These are phyloP conservation scores for Steccherinum ochraceum DNA, from an alignment of 768 basidiomycete genomes.

Conservation along the genomic window DNA sequence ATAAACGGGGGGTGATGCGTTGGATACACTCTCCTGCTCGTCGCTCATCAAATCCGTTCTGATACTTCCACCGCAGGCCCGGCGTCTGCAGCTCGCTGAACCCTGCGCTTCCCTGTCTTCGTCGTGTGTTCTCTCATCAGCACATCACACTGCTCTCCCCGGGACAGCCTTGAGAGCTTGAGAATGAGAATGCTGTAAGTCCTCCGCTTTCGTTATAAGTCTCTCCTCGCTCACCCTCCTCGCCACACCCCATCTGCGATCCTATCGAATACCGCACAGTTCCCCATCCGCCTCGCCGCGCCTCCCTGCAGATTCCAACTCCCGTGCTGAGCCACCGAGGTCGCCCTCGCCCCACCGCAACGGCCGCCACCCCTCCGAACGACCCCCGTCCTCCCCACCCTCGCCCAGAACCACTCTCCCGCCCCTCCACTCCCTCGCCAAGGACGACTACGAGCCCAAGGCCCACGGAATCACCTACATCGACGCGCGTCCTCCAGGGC, in stretches of 20 bases:
- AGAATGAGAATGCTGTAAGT: constrained; percentile 18
- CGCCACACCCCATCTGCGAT: too few relatives aligned
- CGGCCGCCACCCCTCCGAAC: not conserved
- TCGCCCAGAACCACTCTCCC: not conserved
- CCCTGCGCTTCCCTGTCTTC: constrained; percentile 10
- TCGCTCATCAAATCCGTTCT: too few relatives aligned
- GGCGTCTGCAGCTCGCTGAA: too few relatives aligned
- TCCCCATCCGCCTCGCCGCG: too few relatives aligned
- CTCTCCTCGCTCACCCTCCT: constrained; percentile 9
- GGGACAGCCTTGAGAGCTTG: constrained; percentile 23
- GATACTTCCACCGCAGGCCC: too few relatives aligned
- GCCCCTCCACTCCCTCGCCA: not conserved
- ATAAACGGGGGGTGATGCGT: too few relatives aligned
- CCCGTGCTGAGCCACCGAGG: too few relatives aligned
- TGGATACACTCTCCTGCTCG: too few relatives aligned
- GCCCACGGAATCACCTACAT: too few relatives aligned
- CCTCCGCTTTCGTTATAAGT: constrained; percentile 17
- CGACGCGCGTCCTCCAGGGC: too few relatives aligned
- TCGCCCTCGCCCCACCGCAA: not conserved
- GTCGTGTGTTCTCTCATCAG: constrained; percentile 17
- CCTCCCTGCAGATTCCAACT: too few relatives aligned
- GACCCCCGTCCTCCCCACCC: not conserved
- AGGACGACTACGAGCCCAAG: not conserved
- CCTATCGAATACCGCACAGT: too few relatives aligned
- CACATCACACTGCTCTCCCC: constrained; percentile 17